phyloP scores from a whole-genome alignment of 257 asterid species.

The Lycium barbarum region DNA sequence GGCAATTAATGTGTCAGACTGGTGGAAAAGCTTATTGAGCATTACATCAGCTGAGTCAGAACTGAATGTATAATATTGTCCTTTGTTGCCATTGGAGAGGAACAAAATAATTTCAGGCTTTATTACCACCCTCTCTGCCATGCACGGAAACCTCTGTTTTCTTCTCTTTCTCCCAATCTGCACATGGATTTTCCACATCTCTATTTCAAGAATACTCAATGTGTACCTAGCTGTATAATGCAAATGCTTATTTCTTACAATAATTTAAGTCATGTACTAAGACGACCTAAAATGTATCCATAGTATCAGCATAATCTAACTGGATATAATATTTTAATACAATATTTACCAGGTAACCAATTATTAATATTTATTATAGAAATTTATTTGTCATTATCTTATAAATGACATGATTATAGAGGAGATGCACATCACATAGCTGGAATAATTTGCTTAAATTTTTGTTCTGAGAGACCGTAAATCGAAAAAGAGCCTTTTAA shows the following conservation, averaged over 20 bases:
- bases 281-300: not conserved
- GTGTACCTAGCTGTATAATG: not conserved
- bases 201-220: not conserved
- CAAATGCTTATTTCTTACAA: not conserved
- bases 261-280: not conserved
- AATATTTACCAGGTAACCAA: not conserved
- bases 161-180: not conserved
- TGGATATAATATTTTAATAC: not conserved
- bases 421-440: too few species aligned
- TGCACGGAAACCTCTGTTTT: slow-evolving; percentile 31
- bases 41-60: slow-evolving; percentile 42
- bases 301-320: not conserved
- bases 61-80: slow-evolving; percentile 42
- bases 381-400: not conserved
- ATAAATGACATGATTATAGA: too few species aligned
- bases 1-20: slow-evolving; percentile 3
- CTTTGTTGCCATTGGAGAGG: slow-evolving; percentile 33
- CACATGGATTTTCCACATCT: slow-evolving; percentile 12
- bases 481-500: too few species aligned
- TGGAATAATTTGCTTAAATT: too few species aligned
- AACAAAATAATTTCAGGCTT: slow-evolving; percentile 36
- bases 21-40: slow-evolving; percentile 32
- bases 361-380: not conserved
- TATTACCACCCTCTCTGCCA: not conserved
- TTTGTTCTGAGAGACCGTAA: too few species aligned